These are phyloP conservation scores for Margaritispora aquatica DNA, from an alignment of 495 filamentous ascomycete genomes.

Conservation along the genomic window DNA sequence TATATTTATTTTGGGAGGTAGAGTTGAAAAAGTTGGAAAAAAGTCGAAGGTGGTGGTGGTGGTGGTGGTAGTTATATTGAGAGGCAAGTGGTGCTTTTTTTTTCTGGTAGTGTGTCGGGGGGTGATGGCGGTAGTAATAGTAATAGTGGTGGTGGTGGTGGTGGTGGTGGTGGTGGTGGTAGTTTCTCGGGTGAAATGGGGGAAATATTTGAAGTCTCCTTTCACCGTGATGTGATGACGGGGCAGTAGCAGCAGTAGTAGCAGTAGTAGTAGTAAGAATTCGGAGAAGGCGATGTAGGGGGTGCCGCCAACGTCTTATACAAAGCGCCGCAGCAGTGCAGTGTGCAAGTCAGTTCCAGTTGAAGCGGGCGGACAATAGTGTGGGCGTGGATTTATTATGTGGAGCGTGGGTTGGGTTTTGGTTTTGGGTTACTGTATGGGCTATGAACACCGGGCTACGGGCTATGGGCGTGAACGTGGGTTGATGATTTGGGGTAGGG, in stretches of 20 bases:
- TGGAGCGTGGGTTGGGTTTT: not conserved
- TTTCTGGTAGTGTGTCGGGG: no score
- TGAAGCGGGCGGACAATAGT: no score
- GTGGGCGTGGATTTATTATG: not conserved
- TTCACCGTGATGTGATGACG: not conserved
- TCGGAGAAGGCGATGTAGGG: not conserved
- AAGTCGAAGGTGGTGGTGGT: not conserved
- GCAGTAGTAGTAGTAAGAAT: no score
- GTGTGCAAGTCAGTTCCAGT: no score
- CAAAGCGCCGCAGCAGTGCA: no score
- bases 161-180: not conserved
- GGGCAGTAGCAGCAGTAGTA: no score
- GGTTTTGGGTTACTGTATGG: not conserved
- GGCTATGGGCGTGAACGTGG: no score
- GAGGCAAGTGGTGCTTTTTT: not conserved
- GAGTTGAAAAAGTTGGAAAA: not conserved
- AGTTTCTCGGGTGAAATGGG: not conserved
- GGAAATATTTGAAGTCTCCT: not conserved
- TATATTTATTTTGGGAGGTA: not conserved
- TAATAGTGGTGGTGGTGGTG: not conserved
- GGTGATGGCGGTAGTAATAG: not conserved
- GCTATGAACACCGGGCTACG: no score
- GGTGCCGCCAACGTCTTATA: constrained; percentile 2
- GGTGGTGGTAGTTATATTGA: not conserved
- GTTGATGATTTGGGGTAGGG: not conserved